These are phyloP conservation scores for Ceratobasidium sp. DNA, from an alignment of 1,284 basidiomycete species.

Conservation along the genomic window DNA sequence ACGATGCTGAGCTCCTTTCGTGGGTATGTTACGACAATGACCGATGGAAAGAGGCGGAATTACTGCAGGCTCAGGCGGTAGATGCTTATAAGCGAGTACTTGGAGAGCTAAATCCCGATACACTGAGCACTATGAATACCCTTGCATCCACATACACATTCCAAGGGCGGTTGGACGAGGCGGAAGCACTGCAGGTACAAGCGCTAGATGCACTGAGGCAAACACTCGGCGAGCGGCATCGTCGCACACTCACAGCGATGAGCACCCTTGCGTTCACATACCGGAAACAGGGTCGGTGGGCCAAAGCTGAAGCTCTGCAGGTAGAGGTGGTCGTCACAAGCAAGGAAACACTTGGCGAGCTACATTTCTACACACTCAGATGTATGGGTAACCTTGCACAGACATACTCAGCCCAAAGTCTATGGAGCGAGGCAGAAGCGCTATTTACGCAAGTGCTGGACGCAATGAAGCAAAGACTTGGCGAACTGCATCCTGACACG, in stretches of 20 bases:
- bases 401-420: neutral
- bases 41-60: neutral
- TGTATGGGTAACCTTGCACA: neutral
- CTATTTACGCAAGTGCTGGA: neutral
- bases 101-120: conserved; percentile 8
- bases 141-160: neutral
- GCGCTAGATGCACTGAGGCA: neutral
- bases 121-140: neutral
- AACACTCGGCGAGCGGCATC: neutral
- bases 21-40: neutral
- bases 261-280: neutral
- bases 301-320: neutral
- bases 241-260: neutral
- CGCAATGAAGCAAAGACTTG: neutral
- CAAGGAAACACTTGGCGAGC: neutral
- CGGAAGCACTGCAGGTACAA: neutral
- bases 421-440: neutral
- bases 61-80: too few relatives aligned
- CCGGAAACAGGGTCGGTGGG: neutral
- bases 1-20: neutral
- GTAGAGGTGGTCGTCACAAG: neutral
- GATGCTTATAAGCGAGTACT: neutral
- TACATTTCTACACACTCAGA: neutral
- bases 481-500: neutral
- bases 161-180: neutral